A percentile compares a stretch with the other conserved stretches of the same genome.
These are phyloP conservation scores for Debaryomyces nepalensis DNA, from an alignment of 1,139 yeast genomes.

Conservation along the genomic window DNA sequence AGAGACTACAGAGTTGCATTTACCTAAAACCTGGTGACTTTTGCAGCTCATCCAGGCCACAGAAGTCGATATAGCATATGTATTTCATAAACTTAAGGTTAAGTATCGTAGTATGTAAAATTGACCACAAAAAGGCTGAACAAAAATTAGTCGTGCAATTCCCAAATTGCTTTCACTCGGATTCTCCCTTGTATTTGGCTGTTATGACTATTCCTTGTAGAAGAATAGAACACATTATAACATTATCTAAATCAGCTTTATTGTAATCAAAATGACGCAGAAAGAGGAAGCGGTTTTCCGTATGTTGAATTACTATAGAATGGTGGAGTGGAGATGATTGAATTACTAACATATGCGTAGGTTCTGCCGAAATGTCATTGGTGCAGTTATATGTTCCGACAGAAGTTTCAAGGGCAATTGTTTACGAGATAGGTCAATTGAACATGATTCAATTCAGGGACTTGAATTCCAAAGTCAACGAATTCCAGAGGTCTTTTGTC, in stretches of 20 bases:
- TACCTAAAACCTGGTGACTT: no score
- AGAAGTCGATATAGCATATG: not conserved
- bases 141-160: not conserved
- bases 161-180: not conserved
- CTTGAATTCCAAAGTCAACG: conserved; percentile 65
- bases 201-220: conserved; percentile 1
- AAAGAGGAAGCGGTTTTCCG: conserved; percentile 76
- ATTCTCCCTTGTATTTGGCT: conserved; percentile 1
- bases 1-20: no score
- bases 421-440: conserved; percentile 65
- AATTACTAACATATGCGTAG: conserved; percentile 26
- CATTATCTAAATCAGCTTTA: not conserved
- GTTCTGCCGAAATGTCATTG: conserved; percentile 81
- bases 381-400: conserved; percentile 74
- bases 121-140: conserved; percentile 1
- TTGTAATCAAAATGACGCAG: conserved; percentile 22
- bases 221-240: not conserved
- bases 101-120: not conserved
- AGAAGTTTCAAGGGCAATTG: conserved; percentile 68
- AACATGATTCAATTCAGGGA: conserved; percentile 73
- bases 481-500: conserved; percentile 75
- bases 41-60: not conserved
- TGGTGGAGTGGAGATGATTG: not conserved
- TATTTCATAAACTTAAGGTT: not conserved
- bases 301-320: conserved; percentile 28